phyloP scores from a whole-genome alignment of 345 rosid genomes.

The Cardamine chenopodiifolia region DNA sequence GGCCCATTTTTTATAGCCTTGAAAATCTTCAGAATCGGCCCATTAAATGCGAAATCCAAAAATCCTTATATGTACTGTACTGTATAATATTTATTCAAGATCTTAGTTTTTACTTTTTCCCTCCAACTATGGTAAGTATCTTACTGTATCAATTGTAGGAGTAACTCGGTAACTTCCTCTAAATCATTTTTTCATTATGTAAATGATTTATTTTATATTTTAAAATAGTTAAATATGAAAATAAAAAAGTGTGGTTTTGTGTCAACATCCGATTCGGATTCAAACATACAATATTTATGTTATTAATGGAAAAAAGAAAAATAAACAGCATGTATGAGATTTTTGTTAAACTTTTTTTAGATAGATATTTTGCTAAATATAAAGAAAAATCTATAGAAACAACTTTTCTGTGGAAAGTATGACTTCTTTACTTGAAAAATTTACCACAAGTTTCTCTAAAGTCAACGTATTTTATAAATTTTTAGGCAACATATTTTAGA shows the following conservation, averaged over 20 bases:
- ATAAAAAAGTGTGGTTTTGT: not conserved
- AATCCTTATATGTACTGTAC: not conserved
- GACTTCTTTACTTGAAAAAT: not conserved
- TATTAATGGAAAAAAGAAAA: not conserved
- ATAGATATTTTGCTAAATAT: not conserved
- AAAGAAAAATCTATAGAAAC: not conserved
- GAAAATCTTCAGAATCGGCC: not conserved
- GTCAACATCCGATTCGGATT: not conserved
- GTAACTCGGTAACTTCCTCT: not conserved
- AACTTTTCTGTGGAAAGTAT: not conserved
- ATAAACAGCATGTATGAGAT: not conserved
- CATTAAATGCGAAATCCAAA: not conserved
- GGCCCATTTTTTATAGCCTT: conserved; percentile 14
- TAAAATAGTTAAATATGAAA: not conserved
- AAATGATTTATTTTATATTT: not conserved
- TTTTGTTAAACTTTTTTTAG: not conserved
- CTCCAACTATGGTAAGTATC: not conserved
- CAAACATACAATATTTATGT: not conserved
- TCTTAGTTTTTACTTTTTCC: not conserved
- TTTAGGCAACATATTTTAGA: not conserved
- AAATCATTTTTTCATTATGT: not conserved
- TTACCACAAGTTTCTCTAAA: not conserved
- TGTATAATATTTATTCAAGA: not conserved
- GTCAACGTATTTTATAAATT: not conserved
- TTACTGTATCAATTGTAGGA: not conserved